Evolutionary conservation across 495 filamentous ascomycete genomes (phyloP).

Genomic region (Lepidopterella palustris): DNA sequence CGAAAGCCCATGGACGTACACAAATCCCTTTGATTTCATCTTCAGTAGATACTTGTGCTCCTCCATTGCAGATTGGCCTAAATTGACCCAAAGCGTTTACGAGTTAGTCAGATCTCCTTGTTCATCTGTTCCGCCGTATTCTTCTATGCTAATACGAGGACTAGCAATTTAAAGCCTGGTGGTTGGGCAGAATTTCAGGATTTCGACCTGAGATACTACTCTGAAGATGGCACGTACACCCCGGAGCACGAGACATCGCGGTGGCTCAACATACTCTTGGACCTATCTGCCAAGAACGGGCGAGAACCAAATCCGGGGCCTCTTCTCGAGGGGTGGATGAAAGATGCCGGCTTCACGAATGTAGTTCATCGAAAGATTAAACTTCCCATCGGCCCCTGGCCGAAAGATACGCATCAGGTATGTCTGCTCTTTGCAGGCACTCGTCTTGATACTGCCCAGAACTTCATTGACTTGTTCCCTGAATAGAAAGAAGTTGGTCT

Average conservation of each 20-base stretch:
- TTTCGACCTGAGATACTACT: constrained; percentile 12
- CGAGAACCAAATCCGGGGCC: constrained; percentile 18
- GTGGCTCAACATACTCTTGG: constrained; percentile 4
- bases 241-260: constrained; percentile 2
- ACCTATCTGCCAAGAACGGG: not conserved
- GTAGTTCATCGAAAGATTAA: constrained; percentile 15
- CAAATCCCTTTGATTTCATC: constrained; percentile 21
- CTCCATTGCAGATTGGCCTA: constrained; percentile 16
- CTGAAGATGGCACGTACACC: constrained; percentile 28
- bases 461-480: not conserved
- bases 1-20: constrained; percentile 19
- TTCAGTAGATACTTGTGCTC: constrained; percentile 6
- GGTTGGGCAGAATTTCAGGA: constrained; percentile 27
- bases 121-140: too few species aligned
- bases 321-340: constrained; percentile 21
- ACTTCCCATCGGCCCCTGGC: constrained; percentile 22
- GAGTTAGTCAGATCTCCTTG: not conserved
- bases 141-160: not conserved
- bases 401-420: constrained; percentile 20
- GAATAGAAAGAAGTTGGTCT: constrained; percentile 24
- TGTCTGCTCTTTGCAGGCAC: not conserved
- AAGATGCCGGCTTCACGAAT: constrained; percentile 28
- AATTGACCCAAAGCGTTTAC: constrained; percentile 10
- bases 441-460: not conserved
- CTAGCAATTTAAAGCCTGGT: constrained; percentile 13